These are phyloP conservation scores for Triticum timopheevii DNA, from an alignment of 176 grass and related monocot genomes.

Conservation along the genomic window DNA sequence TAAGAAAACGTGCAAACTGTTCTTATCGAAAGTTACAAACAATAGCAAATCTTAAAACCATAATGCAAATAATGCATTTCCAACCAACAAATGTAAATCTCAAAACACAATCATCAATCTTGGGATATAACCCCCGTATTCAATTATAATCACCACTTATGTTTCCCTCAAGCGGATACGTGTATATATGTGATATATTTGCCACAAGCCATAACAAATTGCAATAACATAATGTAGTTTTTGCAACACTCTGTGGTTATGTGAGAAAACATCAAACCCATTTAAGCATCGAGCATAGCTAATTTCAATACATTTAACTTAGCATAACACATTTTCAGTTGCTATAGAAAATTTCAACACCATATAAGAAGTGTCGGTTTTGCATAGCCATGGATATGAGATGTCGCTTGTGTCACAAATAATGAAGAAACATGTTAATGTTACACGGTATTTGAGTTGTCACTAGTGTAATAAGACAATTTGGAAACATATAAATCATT, in stretches of 20 bases:
- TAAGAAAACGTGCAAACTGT: not conserved
- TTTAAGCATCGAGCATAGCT: not conserved
- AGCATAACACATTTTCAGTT: too few relatives aligned
- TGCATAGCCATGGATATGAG: not conserved
- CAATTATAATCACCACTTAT: not conserved
- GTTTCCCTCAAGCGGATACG: not conserved
- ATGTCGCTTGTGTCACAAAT: not conserved
- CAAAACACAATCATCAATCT: not conserved
- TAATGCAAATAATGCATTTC: not conserved
- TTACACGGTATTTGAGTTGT: not conserved
- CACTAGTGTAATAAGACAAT: not conserved
- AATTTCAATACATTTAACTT: not conserved
- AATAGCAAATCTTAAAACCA: not conserved
- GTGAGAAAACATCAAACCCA: not conserved
- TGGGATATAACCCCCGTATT: too few relatives aligned
- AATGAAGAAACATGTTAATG: not conserved
- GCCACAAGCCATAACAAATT: not conserved
- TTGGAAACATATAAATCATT: too few relatives aligned
- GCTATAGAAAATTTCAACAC: not conserved
- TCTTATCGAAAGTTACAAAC: not conserved
- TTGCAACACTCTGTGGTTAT: not conserved
- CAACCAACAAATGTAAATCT: not conserved
- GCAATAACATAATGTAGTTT: not conserved
- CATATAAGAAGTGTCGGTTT: not conserved
- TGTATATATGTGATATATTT: not conserved